A percentile compares a stretch with the other conserved stretches of the same genome.
phyloP scores from a whole-genome alignment of 2,329 filamentous ascomycete species.

The Herpotrichia juniperi region DNA sequence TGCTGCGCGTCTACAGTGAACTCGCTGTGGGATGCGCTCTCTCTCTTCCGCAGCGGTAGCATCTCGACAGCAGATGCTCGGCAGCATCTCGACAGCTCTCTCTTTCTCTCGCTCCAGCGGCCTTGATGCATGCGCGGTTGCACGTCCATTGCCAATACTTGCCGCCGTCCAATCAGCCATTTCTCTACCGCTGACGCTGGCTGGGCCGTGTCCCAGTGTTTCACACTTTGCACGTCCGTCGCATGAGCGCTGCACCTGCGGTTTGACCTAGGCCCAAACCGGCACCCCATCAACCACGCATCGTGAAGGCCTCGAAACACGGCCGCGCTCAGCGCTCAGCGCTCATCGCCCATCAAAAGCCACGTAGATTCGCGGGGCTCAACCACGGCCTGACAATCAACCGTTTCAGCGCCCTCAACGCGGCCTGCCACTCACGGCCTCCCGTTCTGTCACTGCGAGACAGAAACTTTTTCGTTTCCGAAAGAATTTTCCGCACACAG shows the following conservation, averaged over 20 bases:
- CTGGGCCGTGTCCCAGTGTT: slow-evolving; percentile 29
- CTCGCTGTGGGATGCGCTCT: too few species aligned
- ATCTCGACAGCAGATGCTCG: too few species aligned
- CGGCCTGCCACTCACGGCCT: neutral
- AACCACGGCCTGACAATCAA: slow-evolving; percentile 19
- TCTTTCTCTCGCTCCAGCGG: neutral
- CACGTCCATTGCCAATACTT: slow-evolving; percentile 37
- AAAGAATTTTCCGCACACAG: neutral
- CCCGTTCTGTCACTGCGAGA: too few species aligned
- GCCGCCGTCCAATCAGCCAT: slow-evolving; percentile 27
- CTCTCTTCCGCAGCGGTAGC: too few species aligned
- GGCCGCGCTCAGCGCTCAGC: too few species aligned
- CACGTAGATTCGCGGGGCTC: slow-evolving; percentile 3
- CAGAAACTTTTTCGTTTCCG: neutral
- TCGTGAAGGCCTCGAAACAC: slow-evolving; percentile 1
- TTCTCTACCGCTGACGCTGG: slow-evolving; percentile 18
- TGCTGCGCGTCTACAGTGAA: too few species aligned
- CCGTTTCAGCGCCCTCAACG: slow-evolving; percentile 22
- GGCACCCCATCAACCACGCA: slow-evolving; percentile 13
- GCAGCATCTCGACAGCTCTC: slow-evolving; percentile 6
- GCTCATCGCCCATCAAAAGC: too few species aligned
- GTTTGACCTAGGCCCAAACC: slow-evolving; percentile 39
- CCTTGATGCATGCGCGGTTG: slow-evolving; percentile 13
- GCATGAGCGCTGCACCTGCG: slow-evolving; percentile 9
- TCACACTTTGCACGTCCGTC: slow-evolving; percentile 24